Evolutionary conservation across 345 rosid species (phyloP).

Genomic region (Clarkia xantiana): DNA sequence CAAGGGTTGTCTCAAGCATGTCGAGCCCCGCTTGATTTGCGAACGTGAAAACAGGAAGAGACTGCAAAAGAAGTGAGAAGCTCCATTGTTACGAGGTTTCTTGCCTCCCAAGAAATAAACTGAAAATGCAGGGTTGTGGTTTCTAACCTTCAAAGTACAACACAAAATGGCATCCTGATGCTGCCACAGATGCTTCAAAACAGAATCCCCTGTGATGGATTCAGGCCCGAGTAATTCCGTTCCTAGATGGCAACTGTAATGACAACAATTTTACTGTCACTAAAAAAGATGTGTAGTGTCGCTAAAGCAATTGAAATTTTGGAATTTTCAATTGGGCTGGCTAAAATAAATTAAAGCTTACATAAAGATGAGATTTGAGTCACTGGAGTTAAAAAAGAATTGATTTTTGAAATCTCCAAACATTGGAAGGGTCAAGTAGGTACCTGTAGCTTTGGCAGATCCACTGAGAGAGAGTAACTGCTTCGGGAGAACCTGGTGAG

Average conservation of each 20-base stretch:
- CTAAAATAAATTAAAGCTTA: too few relatives aligned
- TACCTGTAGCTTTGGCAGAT: slow-evolving; percentile 76
- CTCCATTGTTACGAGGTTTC: background rate
- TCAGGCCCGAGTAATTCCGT: slow-evolving; percentile 56
- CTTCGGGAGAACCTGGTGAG: slow-evolving; percentile 87
- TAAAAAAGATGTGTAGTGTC: too few relatives aligned
- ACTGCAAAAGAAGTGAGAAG: slow-evolving; percentile 27
- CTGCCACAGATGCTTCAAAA: slow-evolving; percentile 74
- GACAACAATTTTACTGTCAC: background rate
- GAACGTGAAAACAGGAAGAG: slow-evolving; percentile 70
- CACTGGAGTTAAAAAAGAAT: too few relatives aligned
- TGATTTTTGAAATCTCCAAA: background rate
- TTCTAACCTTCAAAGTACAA: slow-evolving; percentile 67
- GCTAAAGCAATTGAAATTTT: background rate
- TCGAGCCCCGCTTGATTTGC: slow-evolving; percentile 98
- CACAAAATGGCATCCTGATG: slow-evolving; percentile 89
- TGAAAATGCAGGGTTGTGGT: background rate
- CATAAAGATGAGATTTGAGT: slow-evolving; percentile 8
- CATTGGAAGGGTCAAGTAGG: slow-evolving; percentile 5
- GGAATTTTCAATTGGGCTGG: too few relatives aligned
- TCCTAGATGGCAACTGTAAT: slow-evolving; percentile 53
- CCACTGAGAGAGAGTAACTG: slow-evolving; percentile 82
- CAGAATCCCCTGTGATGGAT: slow-evolving; percentile 35
- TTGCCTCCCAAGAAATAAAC: background rate
- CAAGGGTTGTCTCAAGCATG: slow-evolving; percentile 95